Evolutionary conservation across 495 filamentous ascomycete species (phyloP).

Genomic region (Trichodelitschia bisporula): DNA sequence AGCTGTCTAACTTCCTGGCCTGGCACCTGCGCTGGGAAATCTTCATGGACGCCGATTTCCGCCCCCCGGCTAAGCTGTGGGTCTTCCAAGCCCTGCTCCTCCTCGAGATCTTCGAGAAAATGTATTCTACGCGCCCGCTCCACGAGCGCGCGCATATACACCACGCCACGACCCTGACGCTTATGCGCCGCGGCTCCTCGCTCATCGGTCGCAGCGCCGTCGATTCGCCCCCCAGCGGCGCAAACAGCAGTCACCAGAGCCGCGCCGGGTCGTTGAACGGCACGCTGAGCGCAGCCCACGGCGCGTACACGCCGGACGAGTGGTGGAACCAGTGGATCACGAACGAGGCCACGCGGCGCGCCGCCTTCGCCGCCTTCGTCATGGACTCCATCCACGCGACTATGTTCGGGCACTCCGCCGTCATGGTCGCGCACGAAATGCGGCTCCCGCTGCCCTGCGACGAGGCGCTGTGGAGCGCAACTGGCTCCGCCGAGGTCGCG

Average conservation of each 20-base stretch:
- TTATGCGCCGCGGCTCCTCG: slow-evolving; percentile 85
- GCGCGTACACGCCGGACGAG: slow-evolving; percentile 39
- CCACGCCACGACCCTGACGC: slow-evolving; percentile 80
- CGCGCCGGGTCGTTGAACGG: slow-evolving; percentile 18
- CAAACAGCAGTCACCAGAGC: slow-evolving; percentile 30
- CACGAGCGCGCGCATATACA: slow-evolving; percentile 95
- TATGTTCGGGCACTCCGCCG: slow-evolving; percentile 94
- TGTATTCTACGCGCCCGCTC: slow-evolving; percentile 71
- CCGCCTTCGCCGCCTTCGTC: slow-evolving; percentile 85
- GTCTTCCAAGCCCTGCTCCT: slow-evolving; percentile 80
- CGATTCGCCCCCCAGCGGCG: slow-evolving; percentile 65
- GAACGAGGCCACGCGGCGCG: slow-evolving; percentile 70
- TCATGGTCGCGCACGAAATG: slow-evolving; percentile 95
- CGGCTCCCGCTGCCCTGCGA: slow-evolving; percentile 81
- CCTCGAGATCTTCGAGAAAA: slow-evolving; percentile 88
- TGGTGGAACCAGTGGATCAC: slow-evolving; percentile 97
- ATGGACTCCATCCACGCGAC: slow-evolving; percentile 91
- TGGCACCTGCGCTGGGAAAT: slow-evolving; percentile 85
- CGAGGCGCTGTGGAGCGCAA: slow-evolving; percentile 81
- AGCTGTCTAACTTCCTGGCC: slow-evolving; percentile 65
- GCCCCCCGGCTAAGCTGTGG: slow-evolving; percentile 95
- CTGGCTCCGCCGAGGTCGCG: slow-evolving; percentile 67
- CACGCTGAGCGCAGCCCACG: slow-evolving; percentile 1
- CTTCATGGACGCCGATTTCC: slow-evolving; percentile 73
- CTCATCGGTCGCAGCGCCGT: slow-evolving; percentile 72